Conservation (phyloP, 495 filamentous ascomycete species). For the Gamarada debralockiae region DNA sequence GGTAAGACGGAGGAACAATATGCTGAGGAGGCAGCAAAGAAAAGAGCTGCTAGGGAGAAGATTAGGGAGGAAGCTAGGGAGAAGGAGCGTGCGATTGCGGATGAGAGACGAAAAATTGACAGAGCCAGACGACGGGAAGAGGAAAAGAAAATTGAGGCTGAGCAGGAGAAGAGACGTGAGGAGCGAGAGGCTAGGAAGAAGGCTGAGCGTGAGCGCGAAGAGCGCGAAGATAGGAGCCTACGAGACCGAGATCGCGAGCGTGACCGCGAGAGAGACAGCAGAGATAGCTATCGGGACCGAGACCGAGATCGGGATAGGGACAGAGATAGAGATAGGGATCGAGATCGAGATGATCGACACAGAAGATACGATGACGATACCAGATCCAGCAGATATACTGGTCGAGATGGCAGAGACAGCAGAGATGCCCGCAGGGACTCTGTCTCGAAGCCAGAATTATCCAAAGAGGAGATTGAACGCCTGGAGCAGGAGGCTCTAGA, state of each 20-base stretch:
- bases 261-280: constrained; percentile 20
- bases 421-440: constrained; percentile 2
- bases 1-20: constrained; percentile 83
- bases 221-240: constrained; percentile 28
- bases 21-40: constrained; percentile 61
- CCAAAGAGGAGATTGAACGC: constrained; percentile 50
- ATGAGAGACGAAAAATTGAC: constrained; percentile 63
- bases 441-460: constrained; percentile 38
- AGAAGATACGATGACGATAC: constrained; percentile 13
- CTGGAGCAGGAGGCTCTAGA: constrained; percentile 51
- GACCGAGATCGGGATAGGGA: constrained; percentile 31
- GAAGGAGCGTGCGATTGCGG: constrained; percentile 58
- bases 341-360: constrained; percentile 21
- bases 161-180: constrained; percentile 54
- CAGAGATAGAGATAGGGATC: constrained; percentile 28
- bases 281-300: constrained; percentile 29
- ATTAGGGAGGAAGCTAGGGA: constrained; percentile 60
- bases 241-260: constrained; percentile 29
- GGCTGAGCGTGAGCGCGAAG: constrained; percentile 24
- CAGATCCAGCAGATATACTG: constrained; percentile 3
- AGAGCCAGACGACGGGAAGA: constrained; percentile 57
- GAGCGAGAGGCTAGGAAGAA: constrained; percentile 29
- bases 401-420: constrained; percentile 22
- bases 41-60: constrained; percentile 48
- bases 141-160: constrained; percentile 37